phyloP scores from a whole-genome alignment of 345 rosid genomes.

The Gossypium thurberi region DNA sequence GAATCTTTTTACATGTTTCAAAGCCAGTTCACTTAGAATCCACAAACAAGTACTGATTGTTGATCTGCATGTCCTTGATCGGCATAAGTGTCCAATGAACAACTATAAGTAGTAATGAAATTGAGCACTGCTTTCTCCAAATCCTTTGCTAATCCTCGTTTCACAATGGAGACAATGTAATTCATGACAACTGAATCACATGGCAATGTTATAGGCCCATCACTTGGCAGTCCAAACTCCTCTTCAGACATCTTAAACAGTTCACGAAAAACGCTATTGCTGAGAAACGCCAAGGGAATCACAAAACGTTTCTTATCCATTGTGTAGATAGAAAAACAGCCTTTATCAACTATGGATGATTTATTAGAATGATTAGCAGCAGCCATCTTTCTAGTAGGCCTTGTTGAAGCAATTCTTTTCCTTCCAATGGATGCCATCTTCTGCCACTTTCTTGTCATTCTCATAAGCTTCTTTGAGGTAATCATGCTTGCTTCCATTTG shows the following conservation, averaged over 20 bases:
- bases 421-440: neutral
- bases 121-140: neutral
- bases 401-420: constrained; percentile 4
- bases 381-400: neutral
- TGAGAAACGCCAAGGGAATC: constrained; percentile 14
- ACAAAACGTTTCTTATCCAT: constrained; percentile 8
- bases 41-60: neutral
- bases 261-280: neutral
- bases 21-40: neutral
- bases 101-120: neutral
- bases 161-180: neutral
- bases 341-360: neutral
- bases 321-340: constrained; percentile 13
- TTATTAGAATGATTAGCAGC: neutral
- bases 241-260: constrained; percentile 17
- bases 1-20: neutral
- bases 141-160: neutral
- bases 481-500: neutral
- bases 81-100: neutral
- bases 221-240: constrained; percentile 12
- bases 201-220: constrained; percentile 8
- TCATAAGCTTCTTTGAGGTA: neutral
- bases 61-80: neutral
- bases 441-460: constrained; percentile 9
- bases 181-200: constrained; percentile 15